phyloP scores from a whole-genome alignment of 1,284 basidiomycete genomes.

The Vanrija humicola region DNA sequence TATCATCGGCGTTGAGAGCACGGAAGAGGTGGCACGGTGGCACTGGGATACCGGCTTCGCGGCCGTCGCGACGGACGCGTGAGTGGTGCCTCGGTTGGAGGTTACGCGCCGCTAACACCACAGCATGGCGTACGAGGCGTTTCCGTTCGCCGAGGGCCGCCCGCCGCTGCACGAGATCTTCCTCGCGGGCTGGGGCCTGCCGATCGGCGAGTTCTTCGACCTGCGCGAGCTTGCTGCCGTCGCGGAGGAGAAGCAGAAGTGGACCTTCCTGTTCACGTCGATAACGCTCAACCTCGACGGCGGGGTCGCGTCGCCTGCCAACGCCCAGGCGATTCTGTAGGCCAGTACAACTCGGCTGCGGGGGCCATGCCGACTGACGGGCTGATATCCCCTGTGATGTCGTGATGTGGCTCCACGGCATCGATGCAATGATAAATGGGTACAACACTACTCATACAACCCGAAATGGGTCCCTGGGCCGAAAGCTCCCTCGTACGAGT shows the following conservation, averaged over 20 bases:
- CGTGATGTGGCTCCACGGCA: constrained; percentile 44
- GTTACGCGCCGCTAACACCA: neutral
- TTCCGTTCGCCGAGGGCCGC: constrained; percentile 11
- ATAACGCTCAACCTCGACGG: constrained; percentile 49
- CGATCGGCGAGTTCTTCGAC: constrained; percentile 52
- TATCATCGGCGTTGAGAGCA: constrained; percentile 28
- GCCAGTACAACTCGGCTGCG: too few relatives aligned
- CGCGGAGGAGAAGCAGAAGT: constrained; percentile 38
- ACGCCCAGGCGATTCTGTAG: constrained; percentile 47
- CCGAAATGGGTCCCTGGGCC: constrained; percentile 50
- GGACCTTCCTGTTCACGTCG: constrained; percentile 49
- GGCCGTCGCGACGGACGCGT: constrained; percentile 49
- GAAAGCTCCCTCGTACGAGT: constrained; percentile 51
- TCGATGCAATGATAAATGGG: constrained; percentile 46
- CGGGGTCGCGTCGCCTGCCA: constrained; percentile 50
- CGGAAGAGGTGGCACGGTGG: constrained; percentile 42
- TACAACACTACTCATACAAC: constrained; percentile 31
- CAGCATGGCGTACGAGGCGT: constrained; percentile 34
- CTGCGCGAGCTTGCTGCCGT: constrained; percentile 43
- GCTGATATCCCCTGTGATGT: constrained; percentile 23
- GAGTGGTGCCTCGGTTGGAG: constrained; percentile 5
- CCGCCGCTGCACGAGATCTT: constrained; percentile 32
- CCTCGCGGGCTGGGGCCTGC: constrained; percentile 37
- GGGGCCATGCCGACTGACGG: too few relatives aligned
- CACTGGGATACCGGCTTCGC: constrained; percentile 51